phyloP scores from a whole-genome alignment of 805 yeast genomes.

The Kluyveromyces wickerhamii region DNA sequence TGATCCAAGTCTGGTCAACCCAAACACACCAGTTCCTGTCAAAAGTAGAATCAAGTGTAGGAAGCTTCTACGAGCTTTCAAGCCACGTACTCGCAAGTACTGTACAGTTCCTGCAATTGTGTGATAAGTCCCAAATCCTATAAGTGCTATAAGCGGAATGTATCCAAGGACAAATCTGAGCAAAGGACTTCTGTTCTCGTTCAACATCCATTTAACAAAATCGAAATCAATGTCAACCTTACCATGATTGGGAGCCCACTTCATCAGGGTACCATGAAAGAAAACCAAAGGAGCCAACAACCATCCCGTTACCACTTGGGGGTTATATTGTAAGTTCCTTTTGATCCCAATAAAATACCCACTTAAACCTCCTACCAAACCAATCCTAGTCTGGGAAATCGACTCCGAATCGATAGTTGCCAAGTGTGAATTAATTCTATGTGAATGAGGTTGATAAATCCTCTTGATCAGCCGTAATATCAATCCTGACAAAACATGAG shows the following conservation, averaged over 20 bases:
- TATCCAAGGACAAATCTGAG: conserved; percentile 18
- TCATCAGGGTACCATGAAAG: conserved; percentile 18
- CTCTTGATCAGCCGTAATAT: conserved; percentile 11
- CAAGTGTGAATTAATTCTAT: conserved; percentile 7
- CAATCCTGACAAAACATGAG: conserved; percentile 11
- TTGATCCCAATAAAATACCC: conserved; percentile 21
- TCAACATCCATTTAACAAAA: conserved; percentile 20
- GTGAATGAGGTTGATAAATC: conserved; percentile 5
- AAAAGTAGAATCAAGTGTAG: conserved; percentile 12
- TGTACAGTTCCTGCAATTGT: conserved; percentile 20
- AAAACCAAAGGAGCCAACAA: conserved; percentile 14
- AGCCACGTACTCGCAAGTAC: conserved; percentile 13
- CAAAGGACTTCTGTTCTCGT: conserved; percentile 12
- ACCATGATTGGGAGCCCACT: conserved; percentile 12
- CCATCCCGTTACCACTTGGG: conserved; percentile 20
- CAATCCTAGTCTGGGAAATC: conserved; percentile 16
- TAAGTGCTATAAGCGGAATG: conserved; percentile 16
- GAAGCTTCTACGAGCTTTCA: conserved; percentile 14
- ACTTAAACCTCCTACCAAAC: conserved; percentile 20
- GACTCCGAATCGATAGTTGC: conserved; percentile 8
- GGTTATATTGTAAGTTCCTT: conserved; percentile 13
- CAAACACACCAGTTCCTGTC: conserved; percentile 12
- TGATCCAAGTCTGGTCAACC: conserved; percentile 14
- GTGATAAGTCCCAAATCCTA: conserved; percentile 19
- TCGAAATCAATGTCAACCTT: conserved; percentile 16